Evolutionary conservation across 306 rosid genomes (phyloP), one percentile per base, ranked within the genome.

Genomic region (Medicago lupulina): DNA sequence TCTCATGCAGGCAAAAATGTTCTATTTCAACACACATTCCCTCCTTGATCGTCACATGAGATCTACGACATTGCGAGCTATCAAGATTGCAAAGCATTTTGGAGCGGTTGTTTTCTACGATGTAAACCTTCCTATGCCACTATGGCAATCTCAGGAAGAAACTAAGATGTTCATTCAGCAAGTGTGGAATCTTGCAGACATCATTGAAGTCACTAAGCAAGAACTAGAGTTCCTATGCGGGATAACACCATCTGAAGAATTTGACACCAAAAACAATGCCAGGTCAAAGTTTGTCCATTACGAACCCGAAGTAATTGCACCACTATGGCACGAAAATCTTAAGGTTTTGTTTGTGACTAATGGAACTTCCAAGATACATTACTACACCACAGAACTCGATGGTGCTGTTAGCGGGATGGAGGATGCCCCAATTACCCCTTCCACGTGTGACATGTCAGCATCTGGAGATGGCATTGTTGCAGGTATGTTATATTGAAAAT

Each of bases 401-500:
- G 99, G 97, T n/a, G 85, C 96, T 49, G 59, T 95, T 83, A 62
- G 54, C 46, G 97, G 97, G 28, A 90, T 86, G 99, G 97, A 95
- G 82, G 99, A 95, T 77, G 79, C 96, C 17, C 97, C 88, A 3
- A 57, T 95, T 46, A 92, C 91, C 61, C 97, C 97, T 70, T 89
- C 85, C 83, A 92, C 96, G 55, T 0, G 79, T 31, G 96, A 95
- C 74, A 92, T 95, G 97, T 92, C 97, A 53, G 97, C 99, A 55
- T 86, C 97, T 19, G 99, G 97, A 83, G 97, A 95, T 14, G 99
- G 97, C 81, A 89, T 92, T 41, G 90, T 89, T 76, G 99, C 97
- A 77, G 99, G 99, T 95, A 89, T 28, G 18, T 41, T 78, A 61
- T 66, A 71, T 49, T 74, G 72, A 76, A 72, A 46, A 49, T 50